Evolutionary conservation across 345 rosid genomes (phyloP).

Genomic region (Triadica sebifera): DNA sequence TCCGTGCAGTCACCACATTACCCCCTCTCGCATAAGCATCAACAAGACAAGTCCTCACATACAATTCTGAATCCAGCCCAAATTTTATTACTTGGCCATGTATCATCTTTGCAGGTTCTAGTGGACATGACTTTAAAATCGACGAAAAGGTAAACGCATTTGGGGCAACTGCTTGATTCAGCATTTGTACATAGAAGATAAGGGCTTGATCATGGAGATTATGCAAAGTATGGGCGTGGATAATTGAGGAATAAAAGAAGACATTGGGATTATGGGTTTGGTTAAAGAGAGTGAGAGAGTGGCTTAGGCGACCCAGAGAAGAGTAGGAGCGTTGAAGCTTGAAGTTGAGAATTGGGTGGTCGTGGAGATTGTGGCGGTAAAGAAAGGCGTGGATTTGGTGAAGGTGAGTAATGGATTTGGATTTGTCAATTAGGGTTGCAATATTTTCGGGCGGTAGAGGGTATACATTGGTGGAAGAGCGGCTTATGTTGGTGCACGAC

Average conservation of each 20-base stretch:
- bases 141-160: conserved; percentile 78
- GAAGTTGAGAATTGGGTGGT: conserved; percentile 55
- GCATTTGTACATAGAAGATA: conserved; percentile 46
- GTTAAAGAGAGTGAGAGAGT: conserved; percentile 52
- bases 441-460: conserved; percentile 42
- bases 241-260: conserved; percentile 59
- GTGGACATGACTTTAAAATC: conserved; percentile 56
- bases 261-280: conserved; percentile 46
- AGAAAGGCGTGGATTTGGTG: conserved; percentile 71
- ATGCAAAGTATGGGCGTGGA: conserved; percentile 46
- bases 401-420: conserved; percentile 38
- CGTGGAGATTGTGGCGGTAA: conserved; percentile 56
- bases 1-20: conserved; percentile 52
- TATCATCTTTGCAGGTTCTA: conserved; percentile 35
- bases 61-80: conserved; percentile 57
- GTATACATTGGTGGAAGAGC: conserved; percentile 18
- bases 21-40: conserved; percentile 62
- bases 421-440: conserved; percentile 45
- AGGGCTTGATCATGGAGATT: conserved; percentile 46
- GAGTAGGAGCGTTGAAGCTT: conserved; percentile 87
- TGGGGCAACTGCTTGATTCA: conserved; percentile 42
- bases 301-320: conserved; percentile 45
- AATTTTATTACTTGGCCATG: conserved; percentile 60
- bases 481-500: not conserved
- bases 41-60: conserved; percentile 67